These are phyloP conservation scores for Moniliella sp. DNA, from an alignment of 1,284 basidiomycete genomes.

Conservation along the genomic window DNA sequence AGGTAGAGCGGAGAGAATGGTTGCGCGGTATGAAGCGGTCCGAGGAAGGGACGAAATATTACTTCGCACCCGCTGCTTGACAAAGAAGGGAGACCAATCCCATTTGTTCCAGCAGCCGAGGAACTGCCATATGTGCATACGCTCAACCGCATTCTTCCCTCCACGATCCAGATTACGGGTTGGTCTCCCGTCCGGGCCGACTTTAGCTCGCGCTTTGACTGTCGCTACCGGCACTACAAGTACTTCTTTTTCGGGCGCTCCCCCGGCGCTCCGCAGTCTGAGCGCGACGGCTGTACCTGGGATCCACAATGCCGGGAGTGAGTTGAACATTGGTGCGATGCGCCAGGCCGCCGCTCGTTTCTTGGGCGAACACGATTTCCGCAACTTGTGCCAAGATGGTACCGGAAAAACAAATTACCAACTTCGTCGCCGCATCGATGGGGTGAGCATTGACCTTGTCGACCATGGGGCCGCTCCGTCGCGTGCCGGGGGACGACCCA, in stretches of 20 bases:
- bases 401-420: slow-evolving; percentile 71
- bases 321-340: slow-evolving; percentile 43
- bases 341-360: slow-evolving; percentile 49
- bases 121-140: slow-evolving; percentile 61
- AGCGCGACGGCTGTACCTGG: background rate
- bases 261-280: slow-evolving; percentile 6
- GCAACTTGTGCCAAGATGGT: slow-evolving; percentile 88
- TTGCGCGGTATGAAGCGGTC: background rate
- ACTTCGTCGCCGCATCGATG: slow-evolving; percentile 48
- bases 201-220: slow-evolving; percentile 77
- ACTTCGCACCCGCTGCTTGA: background rate
- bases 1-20: slow-evolving; percentile 1
- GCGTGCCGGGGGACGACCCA: background rate
- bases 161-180: slow-evolving; percentile 69
- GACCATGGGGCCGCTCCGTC: slow-evolving; percentile 10
- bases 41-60: background rate
- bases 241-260: slow-evolving; percentile 49
- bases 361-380: slow-evolving; percentile 78
- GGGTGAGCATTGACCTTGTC: slow-evolving; percentile 42
- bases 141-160: slow-evolving; percentile 73
- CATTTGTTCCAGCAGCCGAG: slow-evolving; percentile 2
- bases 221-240: slow-evolving; percentile 76
- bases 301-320: slow-evolving; percentile 2
- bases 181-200: slow-evolving; percentile 68
- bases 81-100: background rate